Percentiles rank a stretch among this genome's conserved stretches.
Evolutionary conservation across 352 stramenopile genomes (phyloP).

Genomic region (Globisporangium alternatum): DNA sequence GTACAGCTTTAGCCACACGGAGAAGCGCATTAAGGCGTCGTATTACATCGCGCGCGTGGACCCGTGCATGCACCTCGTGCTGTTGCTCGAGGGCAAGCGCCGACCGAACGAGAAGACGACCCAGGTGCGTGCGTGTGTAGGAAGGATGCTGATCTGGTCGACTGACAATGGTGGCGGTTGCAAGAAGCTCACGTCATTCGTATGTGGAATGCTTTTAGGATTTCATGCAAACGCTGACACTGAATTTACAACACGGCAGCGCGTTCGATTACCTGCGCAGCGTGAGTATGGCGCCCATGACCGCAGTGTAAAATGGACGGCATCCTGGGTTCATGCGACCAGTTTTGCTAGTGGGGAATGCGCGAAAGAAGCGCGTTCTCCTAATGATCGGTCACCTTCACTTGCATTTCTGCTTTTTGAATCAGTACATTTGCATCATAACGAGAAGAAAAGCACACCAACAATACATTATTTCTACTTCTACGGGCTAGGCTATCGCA

Average conservation of each 20-base stretch:
- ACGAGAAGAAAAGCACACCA: no score
- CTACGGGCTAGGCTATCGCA: neutral
- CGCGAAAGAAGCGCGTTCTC: neutral
- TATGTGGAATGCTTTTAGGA: slow-evolving; percentile 33
- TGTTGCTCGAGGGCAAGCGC: slow-evolving; percentile 68
- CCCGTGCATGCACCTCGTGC: slow-evolving; percentile 66
- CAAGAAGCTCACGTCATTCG: neutral
- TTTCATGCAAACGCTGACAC: slow-evolving; percentile 78
- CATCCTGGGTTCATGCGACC: neutral
- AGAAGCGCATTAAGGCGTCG: slow-evolving; percentile 59
- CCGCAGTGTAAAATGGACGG: neutral
- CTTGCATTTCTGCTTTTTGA: neutral
- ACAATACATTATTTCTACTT: neutral
- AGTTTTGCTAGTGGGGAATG: neutral
- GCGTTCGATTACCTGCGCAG: slow-evolving; percentile 41
- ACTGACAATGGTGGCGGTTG: neutral
- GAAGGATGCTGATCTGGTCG: neutral
- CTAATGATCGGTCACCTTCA: neutral
- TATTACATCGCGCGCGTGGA: slow-evolving; percentile 82
- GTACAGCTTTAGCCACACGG: slow-evolving; percentile 56
- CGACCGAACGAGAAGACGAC: slow-evolving; percentile 65
- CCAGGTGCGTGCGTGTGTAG: slow-evolving; percentile 33
- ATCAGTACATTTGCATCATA: no score
- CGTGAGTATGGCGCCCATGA: slow-evolving; percentile 16
- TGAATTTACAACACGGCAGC: slow-evolving; percentile 73